Base-by-base conservation (phyloP, 1,284 basidiomycete species). In the Vanrija sp. region DNA sequence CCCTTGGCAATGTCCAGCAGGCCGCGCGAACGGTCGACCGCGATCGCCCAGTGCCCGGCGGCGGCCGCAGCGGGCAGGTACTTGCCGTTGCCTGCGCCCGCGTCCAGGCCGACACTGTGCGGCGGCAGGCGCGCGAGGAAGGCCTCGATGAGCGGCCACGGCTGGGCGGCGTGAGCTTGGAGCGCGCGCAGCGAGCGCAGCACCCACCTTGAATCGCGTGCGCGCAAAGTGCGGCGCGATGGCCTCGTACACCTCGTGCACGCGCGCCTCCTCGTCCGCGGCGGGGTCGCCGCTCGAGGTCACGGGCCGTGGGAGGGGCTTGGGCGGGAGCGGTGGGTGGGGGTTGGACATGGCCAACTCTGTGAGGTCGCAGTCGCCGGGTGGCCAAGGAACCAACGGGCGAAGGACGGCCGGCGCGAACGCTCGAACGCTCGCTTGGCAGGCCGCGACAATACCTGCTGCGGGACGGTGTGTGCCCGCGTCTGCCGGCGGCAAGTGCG, bases 81-180 rank as follows among this genome's bases (percentile, higher is more conserved):
- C 80, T 98, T 98, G 43, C 96, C 96, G 63, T 99, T 99, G 0
- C 96, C 96, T 18, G 92, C 94, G 8, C 96, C 96, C 12, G 91
- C 86, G 73, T 99, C 96, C 15, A 97, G 82, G 6, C 96, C 95
- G 20, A 98, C 75, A 71, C 84, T 88, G 20, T 90, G 87, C 8
- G 84, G 75, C 3, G 89, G 84, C 2, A 98, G 71, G 16, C 81
- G 82, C 6, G 81, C 78, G 36, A 98, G 80, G 71, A 98, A 99
- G 18, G 78, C 72, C 10, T 86, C 82, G 45, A 98, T 89, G 56
- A 98, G 84, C 0, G 95, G 95, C 95, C 95, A 99, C 55, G 93
- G 93, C 87, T 93, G 45, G 27, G 14, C 48, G 14, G 37, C 10
- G 37, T 39, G 18, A 44, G 42, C 42, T n/a, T n/a, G n/a, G n/a